phyloP scores from a whole-genome alignment of 75 land plant species.

The Isoetes taiwanensis region DNA sequence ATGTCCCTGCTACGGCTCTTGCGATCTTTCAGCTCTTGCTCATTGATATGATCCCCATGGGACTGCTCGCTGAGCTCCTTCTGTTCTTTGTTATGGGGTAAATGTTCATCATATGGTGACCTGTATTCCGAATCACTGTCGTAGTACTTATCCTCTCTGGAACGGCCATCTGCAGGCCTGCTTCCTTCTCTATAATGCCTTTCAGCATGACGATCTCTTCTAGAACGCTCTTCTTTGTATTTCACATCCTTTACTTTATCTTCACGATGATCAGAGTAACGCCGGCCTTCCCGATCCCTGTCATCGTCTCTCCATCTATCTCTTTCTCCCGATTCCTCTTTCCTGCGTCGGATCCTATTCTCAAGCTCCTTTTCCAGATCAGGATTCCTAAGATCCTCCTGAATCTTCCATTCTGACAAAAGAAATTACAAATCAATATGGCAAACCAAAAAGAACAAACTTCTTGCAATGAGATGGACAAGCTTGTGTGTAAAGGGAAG shows the following conservation, averaged over 20 bases:
- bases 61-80: too few relatives aligned
- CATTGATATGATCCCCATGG: too few relatives aligned
- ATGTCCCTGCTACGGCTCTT: too few relatives aligned
- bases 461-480: too few relatives aligned
- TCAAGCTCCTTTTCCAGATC: constrained; percentile 34
- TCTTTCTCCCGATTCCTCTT: constrained; percentile 27
- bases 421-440: too few relatives aligned
- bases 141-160: neutral
- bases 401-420: constrained; percentile 8
- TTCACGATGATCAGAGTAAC: neutral
- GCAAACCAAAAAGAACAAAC: too few relatives aligned
- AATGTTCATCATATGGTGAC: too few relatives aligned
- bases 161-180: neutral
- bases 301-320: constrained; percentile 32
- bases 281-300: constrained; percentile 21
- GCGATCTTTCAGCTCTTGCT: too few relatives aligned
- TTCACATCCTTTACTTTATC: neutral
- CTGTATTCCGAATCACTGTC: too few relatives aligned
- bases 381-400: constrained; percentile 22
- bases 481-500: too few relatives aligned
- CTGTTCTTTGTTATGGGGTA: too few relatives aligned
- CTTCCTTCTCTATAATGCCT: neutral
- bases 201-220: neutral
- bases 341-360: constrained; percentile 19
- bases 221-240: neutral